Conservation (phyloP, 2,329 filamentous ascomycete species). For the Coleophoma eucalyptorum region DNA sequence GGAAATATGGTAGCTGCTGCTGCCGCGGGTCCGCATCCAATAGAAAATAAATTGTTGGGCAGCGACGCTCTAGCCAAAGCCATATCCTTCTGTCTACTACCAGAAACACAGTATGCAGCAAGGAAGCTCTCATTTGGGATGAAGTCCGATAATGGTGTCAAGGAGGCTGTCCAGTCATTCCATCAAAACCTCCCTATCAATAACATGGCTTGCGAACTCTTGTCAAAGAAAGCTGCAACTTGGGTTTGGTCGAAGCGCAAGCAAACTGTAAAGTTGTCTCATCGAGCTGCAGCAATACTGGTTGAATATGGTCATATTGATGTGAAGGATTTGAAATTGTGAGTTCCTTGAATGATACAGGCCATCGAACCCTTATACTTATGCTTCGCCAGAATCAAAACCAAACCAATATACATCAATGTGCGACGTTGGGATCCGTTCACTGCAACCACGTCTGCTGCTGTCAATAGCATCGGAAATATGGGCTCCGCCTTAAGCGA, state of each 20-base stretch:
- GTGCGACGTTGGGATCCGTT: conserved; percentile 30
- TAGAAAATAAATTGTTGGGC: conserved; percentile 29
- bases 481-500: conserved; percentile 1
- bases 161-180: conserved; percentile 35
- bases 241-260: conserved; percentile 40
- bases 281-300: conserved; percentile 48
- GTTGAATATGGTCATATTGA: conserved; percentile 47
- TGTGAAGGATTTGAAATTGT: conserved; percentile 42
- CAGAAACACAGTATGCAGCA: conserved; percentile 26
- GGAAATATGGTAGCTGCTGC: conserved; percentile 34
- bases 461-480: conserved; percentile 1
- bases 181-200: conserved; percentile 29
- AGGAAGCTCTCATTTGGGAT: conserved; percentile 28
- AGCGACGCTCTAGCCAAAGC: conserved; percentile 30
- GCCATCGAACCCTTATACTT: neutral
- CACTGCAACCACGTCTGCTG: conserved; percentile 17
- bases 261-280: conserved; percentile 36
- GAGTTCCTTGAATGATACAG: conserved; percentile 7
- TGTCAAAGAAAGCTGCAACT: conserved; percentile 40
- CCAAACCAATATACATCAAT: conserved; percentile 22
- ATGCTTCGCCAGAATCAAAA: conserved; percentile 1
- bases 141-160: conserved; percentile 30
- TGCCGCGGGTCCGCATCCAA: conserved; percentile 33
- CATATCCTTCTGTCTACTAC: conserved; percentile 30
- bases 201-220: conserved; percentile 27